A percentile compares a stretch with the other conserved stretches of the same genome.
Conservation (phyloP, 1,284 basidiomycete genomes). For the Austroboletus rostrupii region DNA sequence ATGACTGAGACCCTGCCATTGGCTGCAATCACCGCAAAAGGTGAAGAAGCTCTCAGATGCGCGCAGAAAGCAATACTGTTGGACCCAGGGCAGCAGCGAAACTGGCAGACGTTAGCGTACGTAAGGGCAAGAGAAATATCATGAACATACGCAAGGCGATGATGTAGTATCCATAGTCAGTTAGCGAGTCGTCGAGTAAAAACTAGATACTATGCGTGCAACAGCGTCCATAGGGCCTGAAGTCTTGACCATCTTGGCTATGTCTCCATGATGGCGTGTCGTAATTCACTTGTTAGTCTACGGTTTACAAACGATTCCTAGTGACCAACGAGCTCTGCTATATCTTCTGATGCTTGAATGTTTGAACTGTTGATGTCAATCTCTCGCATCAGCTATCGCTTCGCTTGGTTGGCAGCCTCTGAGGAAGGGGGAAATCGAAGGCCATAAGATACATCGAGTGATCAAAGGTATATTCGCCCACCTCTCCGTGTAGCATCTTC, state of each 20-base stretch:
- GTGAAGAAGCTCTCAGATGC: conserved; percentile 34
- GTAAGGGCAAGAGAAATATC: conserved; percentile 34
- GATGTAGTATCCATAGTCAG: background rate
- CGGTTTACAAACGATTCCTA: too few relatives aligned
- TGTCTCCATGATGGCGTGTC: too few relatives aligned
- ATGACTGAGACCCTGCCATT: conserved; percentile 41
- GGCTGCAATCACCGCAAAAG: conserved; percentile 37
- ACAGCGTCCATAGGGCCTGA: too few relatives aligned
- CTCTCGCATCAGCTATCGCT: conserved; percentile 37
- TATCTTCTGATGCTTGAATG: too few relatives aligned
- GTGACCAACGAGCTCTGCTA: too few relatives aligned
- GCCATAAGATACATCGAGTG: conserved; percentile 6
- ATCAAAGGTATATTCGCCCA: conserved; percentile 33
- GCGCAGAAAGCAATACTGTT: conserved; percentile 70
- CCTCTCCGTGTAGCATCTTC: conserved; percentile 98
- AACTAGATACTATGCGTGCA: too few relatives aligned
- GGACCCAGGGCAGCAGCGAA: conserved; percentile 53
- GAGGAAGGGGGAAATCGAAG: conserved; percentile 5
- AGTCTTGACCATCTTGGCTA: too few relatives aligned
- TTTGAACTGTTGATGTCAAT: background rate
- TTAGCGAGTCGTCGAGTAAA: background rate
- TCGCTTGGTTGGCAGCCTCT: conserved; percentile 55
- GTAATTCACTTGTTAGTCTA: too few relatives aligned
- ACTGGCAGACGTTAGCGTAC: conserved; percentile 62
- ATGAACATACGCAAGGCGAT: conserved; percentile 16